Conservation (phyloP, 2,329 filamentous ascomycete species). For the Trichoderma sp. region DNA sequence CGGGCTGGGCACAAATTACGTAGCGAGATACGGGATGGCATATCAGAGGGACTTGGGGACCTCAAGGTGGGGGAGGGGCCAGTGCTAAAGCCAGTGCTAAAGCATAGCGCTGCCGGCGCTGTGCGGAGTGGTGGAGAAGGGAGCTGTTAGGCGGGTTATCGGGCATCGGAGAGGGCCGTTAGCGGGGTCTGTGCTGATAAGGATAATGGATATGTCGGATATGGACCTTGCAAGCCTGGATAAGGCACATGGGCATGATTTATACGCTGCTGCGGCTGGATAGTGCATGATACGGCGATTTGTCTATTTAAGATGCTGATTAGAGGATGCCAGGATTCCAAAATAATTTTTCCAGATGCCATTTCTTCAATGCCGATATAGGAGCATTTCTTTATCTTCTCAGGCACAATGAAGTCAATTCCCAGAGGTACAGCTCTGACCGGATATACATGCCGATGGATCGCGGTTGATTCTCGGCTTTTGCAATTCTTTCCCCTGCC, state of each 20-base stretch:
- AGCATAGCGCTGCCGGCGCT: background rate
- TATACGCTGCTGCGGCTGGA: background rate
- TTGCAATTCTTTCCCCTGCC: background rate
- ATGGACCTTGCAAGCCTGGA: background rate
- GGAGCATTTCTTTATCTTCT: background rate
- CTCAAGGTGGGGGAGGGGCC: conserved; percentile 13
- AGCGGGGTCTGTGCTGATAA: background rate
- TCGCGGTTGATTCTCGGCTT: conserved; percentile 13
- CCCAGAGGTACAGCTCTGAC: background rate
- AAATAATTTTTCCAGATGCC: background rate
- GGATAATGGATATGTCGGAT: background rate
- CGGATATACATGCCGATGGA: background rate
- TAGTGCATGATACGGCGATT: background rate
- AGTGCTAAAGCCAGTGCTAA: background rate
- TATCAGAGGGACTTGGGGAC: background rate
- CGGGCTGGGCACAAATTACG: conserved; percentile 19
- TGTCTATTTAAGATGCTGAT: background rate
- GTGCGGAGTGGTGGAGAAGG: background rate
- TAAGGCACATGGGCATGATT: background rate
- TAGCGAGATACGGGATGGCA: background rate
- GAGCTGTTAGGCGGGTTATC: background rate
- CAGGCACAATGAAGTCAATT: background rate
- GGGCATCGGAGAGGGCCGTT: conserved; percentile 17
- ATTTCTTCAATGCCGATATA: background rate
- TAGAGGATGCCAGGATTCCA: background rate